Evolutionary conservation across 768 basidiomycete genomes (phyloP).

Genomic region (Russula brevipes): DNA sequence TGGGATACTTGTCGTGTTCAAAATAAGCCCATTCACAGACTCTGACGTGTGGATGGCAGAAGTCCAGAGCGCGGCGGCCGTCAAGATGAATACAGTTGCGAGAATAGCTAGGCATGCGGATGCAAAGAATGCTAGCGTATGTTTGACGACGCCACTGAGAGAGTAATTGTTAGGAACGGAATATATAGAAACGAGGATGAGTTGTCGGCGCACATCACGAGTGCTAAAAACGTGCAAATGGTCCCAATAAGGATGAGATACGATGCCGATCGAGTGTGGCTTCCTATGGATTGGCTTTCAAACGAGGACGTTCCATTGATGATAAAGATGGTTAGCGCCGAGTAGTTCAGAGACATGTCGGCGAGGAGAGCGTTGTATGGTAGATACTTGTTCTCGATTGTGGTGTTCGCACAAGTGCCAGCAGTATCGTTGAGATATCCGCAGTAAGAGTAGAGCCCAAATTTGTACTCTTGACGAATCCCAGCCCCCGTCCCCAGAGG

Average conservation of each 20-base stretch:
- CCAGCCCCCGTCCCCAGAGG: constrained; percentile 55
- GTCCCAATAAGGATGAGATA: constrained; percentile 72
- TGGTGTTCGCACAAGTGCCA: constrained; percentile 61
- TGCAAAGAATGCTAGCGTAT: constrained; percentile 58
- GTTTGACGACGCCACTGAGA: constrained; percentile 60
- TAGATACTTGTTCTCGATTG: constrained; percentile 52
- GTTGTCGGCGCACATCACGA: constrained; percentile 52
- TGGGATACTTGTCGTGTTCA: constrained; percentile 37
- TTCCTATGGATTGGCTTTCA: constrained; percentile 53
- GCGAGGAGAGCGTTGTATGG: constrained; percentile 60
- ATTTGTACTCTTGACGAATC: constrained; percentile 65
- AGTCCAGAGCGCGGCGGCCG: constrained; percentile 75
- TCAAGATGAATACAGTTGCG: constrained; percentile 57
- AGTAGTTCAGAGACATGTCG: constrained; percentile 66
- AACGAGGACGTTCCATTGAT: constrained; percentile 48
- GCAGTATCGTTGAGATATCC: constrained; percentile 56
- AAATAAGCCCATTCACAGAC: constrained; percentile 49
- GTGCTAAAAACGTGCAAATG: constrained; percentile 56
- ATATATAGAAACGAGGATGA: constrained; percentile 1
- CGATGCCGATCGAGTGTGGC: constrained; percentile 63
- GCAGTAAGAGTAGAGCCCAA: constrained; percentile 79
- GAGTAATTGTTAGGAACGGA: background rate
- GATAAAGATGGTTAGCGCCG: constrained; percentile 48
- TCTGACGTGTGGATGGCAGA: constrained; percentile 60
- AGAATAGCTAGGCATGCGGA: constrained; percentile 60